Evolutionary conservation across 1,139 yeast genomes (phyloP).

Genomic region (Kluyveromyces marxianus): DNA sequence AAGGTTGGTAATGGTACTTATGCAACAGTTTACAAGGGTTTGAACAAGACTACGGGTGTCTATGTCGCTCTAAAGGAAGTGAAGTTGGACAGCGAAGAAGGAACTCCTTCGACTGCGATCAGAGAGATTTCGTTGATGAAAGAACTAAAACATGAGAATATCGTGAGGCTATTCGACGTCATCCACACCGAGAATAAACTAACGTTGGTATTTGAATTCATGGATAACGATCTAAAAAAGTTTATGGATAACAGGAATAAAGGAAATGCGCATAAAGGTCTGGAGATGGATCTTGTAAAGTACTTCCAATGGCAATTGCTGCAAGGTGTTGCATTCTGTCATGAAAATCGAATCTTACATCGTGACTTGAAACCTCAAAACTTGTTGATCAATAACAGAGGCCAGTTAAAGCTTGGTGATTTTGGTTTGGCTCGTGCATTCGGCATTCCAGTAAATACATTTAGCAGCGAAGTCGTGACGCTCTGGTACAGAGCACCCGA

Average conservation of each 20-base stretch:
- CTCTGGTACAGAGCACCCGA: slow-evolving; percentile 99
- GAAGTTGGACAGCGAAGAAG: slow-evolving; percentile 91
- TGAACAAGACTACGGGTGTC: slow-evolving; percentile 86
- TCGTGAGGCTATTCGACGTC: slow-evolving; percentile 88
- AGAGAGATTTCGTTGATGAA: slow-evolving; percentile 95
- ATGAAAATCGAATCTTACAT: slow-evolving; percentile 88
- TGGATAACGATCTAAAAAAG: slow-evolving; percentile 90
- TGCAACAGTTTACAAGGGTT: slow-evolving; percentile 95
- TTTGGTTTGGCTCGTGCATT: slow-evolving; percentile 96
- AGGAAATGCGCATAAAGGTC: slow-evolving; percentile 27
- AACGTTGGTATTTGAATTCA: slow-evolving; percentile 84
- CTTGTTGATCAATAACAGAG: slow-evolving; percentile 75
- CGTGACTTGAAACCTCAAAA: slow-evolving; percentile 96
- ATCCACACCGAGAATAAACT: slow-evolving; percentile 94
- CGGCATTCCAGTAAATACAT: slow-evolving; percentile 96
- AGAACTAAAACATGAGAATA: slow-evolving; percentile 89
- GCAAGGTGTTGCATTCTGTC: slow-evolving; percentile 89
- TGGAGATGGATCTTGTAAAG: slow-evolving; percentile 68
- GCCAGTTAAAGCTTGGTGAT: slow-evolving; percentile 92
- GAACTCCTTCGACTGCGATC: slow-evolving; percentile 97
- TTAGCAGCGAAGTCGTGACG: slow-evolving; percentile 95
- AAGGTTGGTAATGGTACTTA: slow-evolving; percentile 96
- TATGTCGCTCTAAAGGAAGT: slow-evolving; percentile 93
- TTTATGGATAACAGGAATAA: slow-evolving; percentile 66
- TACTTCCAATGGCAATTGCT: slow-evolving; percentile 89